phyloP scores from a whole-genome alignment of 495 filamentous ascomycete genomes.

The Penicillium verhagenii region DNA sequence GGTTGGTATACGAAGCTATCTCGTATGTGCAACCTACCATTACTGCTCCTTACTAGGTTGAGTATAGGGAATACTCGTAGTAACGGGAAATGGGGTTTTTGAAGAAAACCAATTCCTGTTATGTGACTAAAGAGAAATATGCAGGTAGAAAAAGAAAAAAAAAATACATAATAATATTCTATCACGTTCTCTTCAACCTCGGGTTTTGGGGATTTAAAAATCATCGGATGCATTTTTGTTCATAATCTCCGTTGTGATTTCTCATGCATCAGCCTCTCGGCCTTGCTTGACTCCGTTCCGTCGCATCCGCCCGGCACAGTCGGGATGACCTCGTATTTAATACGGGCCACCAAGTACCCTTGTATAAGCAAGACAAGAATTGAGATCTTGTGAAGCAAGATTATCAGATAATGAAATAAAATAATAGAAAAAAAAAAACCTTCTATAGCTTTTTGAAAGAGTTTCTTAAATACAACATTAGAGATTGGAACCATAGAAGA shows the following conservation, averaged over 20 bases:
- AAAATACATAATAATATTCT: too few relatives aligned
- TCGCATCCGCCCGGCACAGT: conserved; percentile 31
- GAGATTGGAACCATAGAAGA: background rate
- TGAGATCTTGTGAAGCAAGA: background rate
- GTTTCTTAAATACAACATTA: background rate
- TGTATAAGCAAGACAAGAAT: background rate
- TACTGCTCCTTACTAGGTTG: too few relatives aligned
- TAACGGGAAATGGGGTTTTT: too few relatives aligned
- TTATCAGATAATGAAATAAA: too few relatives aligned
- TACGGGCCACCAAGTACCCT: background rate
- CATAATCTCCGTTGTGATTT: conserved; percentile 26
- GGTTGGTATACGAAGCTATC: too few relatives aligned
- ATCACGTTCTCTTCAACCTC: background rate
- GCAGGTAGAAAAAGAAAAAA: background rate
- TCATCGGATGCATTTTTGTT: conserved; percentile 5
- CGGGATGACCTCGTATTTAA: conserved; percentile 11
- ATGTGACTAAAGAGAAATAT: background rate
- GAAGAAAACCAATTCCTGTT: too few relatives aligned
- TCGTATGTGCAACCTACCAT: too few relatives aligned
- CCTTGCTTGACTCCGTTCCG: conserved; percentile 34
- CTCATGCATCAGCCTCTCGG: conserved; percentile 27
- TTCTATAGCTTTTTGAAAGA: background rate
- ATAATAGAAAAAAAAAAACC: background rate
- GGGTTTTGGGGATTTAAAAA: background rate
- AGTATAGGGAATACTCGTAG: too few relatives aligned